Percentiles rank a stretch among this genome's conserved stretches.
Conservation (phyloP, 1,284 basidiomycete genomes). For the Megacollybia platyphylla region DNA sequence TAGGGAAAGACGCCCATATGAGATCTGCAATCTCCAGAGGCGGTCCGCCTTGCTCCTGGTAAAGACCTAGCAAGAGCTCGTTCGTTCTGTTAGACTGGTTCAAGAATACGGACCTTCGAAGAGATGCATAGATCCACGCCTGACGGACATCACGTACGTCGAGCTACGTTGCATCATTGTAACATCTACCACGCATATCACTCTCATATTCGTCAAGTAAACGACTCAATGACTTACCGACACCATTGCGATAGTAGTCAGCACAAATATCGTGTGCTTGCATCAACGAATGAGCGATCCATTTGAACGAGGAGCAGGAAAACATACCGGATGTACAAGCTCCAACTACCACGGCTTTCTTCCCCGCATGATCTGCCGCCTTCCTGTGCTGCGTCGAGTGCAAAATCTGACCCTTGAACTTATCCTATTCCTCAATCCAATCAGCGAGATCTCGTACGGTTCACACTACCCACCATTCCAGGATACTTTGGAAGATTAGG, state of each 20-base stretch:
- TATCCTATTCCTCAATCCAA: too few species aligned
- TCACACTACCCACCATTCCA: too few species aligned
- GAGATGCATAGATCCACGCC: too few species aligned
- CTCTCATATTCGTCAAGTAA: too few species aligned
- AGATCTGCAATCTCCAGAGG: conserved; percentile 1
- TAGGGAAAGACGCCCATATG: conserved; percentile 1
- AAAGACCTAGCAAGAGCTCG: neutral
- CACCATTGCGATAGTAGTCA: conserved; percentile 22
- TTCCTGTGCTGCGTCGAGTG: conserved; percentile 41
- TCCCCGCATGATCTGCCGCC: conserved; percentile 38
- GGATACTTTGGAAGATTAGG: too few species aligned
- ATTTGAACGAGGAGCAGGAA: too few species aligned
- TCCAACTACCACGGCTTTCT: conserved; percentile 52
- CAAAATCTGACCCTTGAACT: conserved; percentile 40
- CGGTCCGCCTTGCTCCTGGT: neutral
- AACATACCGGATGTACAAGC: conserved; percentile 23
- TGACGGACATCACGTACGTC: conserved; percentile 24
- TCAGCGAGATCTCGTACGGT: too few species aligned
- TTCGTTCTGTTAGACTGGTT: neutral
- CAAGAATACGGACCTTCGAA: too few species aligned
- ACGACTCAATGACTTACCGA: conserved; percentile 13
- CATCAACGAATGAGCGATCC: too few species aligned
- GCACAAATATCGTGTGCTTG: conserved; percentile 27
- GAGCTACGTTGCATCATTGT: conserved; percentile 32
- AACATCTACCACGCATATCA: conserved; percentile 16